Base-by-base conservation (phyloP, 371 early-diverging fungal species). In the Mortierella polycephala region DNA sequence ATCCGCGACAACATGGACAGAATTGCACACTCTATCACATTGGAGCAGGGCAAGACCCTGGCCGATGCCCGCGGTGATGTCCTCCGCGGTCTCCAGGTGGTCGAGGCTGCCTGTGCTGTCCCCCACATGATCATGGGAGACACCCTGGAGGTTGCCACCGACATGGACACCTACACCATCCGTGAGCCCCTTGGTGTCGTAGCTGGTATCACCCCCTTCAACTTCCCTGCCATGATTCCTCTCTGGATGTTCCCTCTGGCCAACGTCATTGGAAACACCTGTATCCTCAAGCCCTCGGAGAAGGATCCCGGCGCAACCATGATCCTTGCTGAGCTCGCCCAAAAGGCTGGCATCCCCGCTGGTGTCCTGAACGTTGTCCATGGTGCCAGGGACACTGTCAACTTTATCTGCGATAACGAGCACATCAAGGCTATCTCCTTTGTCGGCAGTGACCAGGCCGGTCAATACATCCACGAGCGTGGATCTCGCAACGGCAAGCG, bases 211-310 rank as follows among this genome's bases (percentile, higher is more conserved):
- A 91, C 93, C 72, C 98, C 99, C 41, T 98, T 95, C 85, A 98
- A 98, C 84, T 98, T 98, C 86, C 98, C 98, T 6, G 96, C 96
- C 51, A 97, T 96, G 97, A 95, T 98, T 64, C 96, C 94, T 42
- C 84, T 92, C 56, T 97, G 98, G 98, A 96, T 98, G 92, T 96
- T 98, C 91, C 99, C 99, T 13, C 84, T 96, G 53, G 93, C 97
- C 52, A 91, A 95, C 75, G 96, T 94, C 51, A 88, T 89, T 21
- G 98, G 98, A 54, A 97, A 97, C 86, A 94, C 98, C 0, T 87
- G 87, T 69, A 65, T 97, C 50, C 86, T 97, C 64, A 97, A 97
- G 87, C 99, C 99, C 18, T 95, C 95, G 20, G 99, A 98, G 84
- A 91, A 93, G 69, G 97, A 95, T 81, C 99, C 99, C 7, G 95